Evolutionary conservation across 148 eudicot genomes (phyloP), one percentile per base, ranked within the genome.

Genomic region (Camellia granthamiana): DNA sequence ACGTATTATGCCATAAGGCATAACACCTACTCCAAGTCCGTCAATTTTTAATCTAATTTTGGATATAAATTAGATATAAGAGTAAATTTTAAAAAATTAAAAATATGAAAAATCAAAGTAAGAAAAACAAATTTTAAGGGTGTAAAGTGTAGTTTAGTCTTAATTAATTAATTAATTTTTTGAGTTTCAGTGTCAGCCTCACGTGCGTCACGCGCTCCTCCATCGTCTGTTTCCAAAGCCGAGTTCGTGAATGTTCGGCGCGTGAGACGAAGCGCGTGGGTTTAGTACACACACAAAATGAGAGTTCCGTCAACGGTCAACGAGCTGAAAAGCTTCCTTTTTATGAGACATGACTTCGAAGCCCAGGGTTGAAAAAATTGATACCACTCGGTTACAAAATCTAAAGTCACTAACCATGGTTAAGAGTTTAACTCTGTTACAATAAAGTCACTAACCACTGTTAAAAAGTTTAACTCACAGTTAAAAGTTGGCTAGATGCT

Each of bases 231-330:
- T 49, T 30, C 38, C 38, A 30, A 7, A 49, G 6, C 7, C 11
- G 4, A 63, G 10, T 21, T 38, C 46, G 61, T 49, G 76, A 59
- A 13, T 13, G 68, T 15, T 14, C 43, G 38, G 83, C 56, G 78
- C 78, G 83, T 74, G 83, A 51, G 4, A 14, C 3, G 16, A 6
- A 4, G 44, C 19, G 64, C 46, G 77, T 74, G 78, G 78, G 52
- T 54, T 74, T 6, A 13, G 38, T 42, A 44, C 59, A 52, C 62
- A 30, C 38, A 30, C 38, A 30, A 30, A 30, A 30, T 30, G 38
- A 30, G 38, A 30, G 38, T 2, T 5, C 58, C 4, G 83, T 81
- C 83, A 81, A 75, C 66, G 56, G 83, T 80, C 83, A 81, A 81
- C 69, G 2, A 9, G 58, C 30, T 58, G 59, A 74, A 81, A 73